These are phyloP conservation scores for Macrolepiota fuliginosa DNA, from an alignment of 768 basidiomycete genomes.

Conservation along the genomic window DNA sequence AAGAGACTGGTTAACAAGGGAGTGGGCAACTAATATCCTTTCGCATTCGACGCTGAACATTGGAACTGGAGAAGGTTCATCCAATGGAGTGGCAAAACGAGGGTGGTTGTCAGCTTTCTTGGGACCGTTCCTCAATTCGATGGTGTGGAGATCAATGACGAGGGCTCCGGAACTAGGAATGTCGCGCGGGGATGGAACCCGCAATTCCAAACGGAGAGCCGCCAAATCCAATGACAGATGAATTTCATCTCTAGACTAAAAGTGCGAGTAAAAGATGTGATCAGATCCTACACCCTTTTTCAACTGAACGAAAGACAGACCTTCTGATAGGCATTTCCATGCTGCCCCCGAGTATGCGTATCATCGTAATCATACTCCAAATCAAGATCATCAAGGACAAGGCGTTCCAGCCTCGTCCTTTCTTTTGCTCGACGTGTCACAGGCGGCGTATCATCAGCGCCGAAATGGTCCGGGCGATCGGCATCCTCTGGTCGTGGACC, in stretches of 20 bases:
- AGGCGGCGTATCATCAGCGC: slow-evolving; percentile 33
- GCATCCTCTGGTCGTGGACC: no score
- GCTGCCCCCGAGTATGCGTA: background rate
- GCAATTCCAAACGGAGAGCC: slow-evolving; percentile 64
- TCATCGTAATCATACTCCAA: slow-evolving; percentile 45
- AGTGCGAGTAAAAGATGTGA: background rate
- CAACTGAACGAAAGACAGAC: background rate
- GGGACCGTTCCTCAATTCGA: slow-evolving; percentile 27
- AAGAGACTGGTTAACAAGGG: slow-evolving; percentile 21
- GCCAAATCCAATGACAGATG: slow-evolving; percentile 37
- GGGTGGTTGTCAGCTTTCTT: slow-evolving; percentile 14
- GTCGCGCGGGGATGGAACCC: slow-evolving; percentile 57
- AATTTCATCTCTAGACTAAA: background rate
- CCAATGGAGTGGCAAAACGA: slow-evolving; percentile 24
- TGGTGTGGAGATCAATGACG: slow-evolving; percentile 58
- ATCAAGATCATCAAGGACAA: slow-evolving; percentile 60
- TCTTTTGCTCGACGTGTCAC: slow-evolving; percentile 34
- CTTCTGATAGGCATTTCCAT: background rate
- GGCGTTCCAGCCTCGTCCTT: slow-evolving; percentile 41
- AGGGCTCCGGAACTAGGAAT: slow-evolving; percentile 65
- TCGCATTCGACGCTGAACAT: slow-evolving; percentile 30
- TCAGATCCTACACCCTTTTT: background rate
- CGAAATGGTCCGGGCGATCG: background rate
- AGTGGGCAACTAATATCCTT: slow-evolving; percentile 50
- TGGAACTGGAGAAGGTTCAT: background rate